Evolutionary conservation across 768 basidiomycete genomes (phyloP), one percentile per base, ranked within the genome.

Genomic region (Trametes meyenii): DNA sequence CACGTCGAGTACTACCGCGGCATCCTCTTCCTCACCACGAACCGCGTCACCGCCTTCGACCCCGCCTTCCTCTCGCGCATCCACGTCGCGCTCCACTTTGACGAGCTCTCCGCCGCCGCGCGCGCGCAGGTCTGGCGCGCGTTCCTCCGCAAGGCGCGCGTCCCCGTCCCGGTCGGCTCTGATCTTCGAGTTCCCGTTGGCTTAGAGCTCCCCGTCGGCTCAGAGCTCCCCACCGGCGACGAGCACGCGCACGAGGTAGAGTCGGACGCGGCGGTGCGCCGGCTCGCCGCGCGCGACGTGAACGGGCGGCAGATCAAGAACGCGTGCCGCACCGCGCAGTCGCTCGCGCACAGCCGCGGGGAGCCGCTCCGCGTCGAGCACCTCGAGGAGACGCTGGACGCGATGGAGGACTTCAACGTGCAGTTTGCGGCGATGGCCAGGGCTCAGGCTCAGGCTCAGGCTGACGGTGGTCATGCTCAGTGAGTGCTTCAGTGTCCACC

Each of bases 261-360:
- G 29, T 0, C 53, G 11, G 68, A 72, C 13, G 57, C 66, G 2
- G 64, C 84, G 59, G 74, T 85, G 42, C 71, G 62, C 29, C 69
- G 73, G 55, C 75, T 88, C 12, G 82, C 83, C 2, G 72, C 69
- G 63, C 76, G 81, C 53, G 75, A 80, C 21, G 75, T 88, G 61
- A 88, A 88, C 66, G 87, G 86, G 5, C 67, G 85, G 44, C 84
- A 87, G 74, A 87, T 88, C 69, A 89, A 87, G 81, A 89, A 89
- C 64, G 84, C 83, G 1, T 82, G 81, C 17, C 74, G 84, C 58
- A 88, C 86, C 3, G 87, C 86, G 38, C 79, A 81, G 54, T 84
- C 84, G 52, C 75, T 88, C 35, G 85, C 86, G 19, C 58, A 75
- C 8, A 83, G 79, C 2, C 72, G 81, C 24, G 74, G 76, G 13